Percentiles rank a stretch among this genome's conserved stretches.
Evolutionary conservation across 345 rosid species (phyloP).

Genomic region (Cardamine chenopodiifolia): DNA sequence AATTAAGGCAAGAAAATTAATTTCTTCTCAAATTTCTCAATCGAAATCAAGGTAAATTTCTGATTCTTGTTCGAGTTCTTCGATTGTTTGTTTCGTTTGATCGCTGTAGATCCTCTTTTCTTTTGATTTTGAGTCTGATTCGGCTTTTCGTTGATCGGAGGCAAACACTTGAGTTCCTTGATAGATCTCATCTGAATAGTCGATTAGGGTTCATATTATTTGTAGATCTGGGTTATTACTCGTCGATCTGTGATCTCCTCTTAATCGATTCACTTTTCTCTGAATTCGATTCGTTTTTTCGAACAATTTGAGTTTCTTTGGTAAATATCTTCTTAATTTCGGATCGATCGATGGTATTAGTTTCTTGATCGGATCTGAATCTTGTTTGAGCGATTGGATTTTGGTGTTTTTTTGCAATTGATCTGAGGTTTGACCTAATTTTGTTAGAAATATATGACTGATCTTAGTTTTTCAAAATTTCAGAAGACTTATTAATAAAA

Average conservation of each 20-base stretch:
- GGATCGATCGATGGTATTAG: not conserved
- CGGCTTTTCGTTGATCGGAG: not conserved
- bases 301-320: not conserved
- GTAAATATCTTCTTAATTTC: not conserved
- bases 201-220: not conserved
- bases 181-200: not conserved
- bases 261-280: not conserved
- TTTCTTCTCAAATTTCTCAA: not conserved
- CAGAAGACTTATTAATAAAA: no score
- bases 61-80: not conserved
- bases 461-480: not conserved
- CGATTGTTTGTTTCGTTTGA: not conserved
- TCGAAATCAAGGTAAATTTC: constrained; percentile 21
- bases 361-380: not conserved
- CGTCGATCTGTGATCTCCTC: not conserved
- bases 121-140: not conserved
- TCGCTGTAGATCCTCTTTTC: not conserved
- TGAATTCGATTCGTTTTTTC: not conserved
- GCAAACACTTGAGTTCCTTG: not conserved
- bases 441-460: not conserved
- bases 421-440: not conserved
- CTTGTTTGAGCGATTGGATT: not conserved
- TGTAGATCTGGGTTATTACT: not conserved
- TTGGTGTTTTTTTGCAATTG: not conserved
- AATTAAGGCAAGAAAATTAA: not conserved